These are phyloP conservation scores for Colletotrichum lindemuthianum DNA, from an alignment of 2,329 filamentous ascomycete genomes.

Conservation along the genomic window DNA sequence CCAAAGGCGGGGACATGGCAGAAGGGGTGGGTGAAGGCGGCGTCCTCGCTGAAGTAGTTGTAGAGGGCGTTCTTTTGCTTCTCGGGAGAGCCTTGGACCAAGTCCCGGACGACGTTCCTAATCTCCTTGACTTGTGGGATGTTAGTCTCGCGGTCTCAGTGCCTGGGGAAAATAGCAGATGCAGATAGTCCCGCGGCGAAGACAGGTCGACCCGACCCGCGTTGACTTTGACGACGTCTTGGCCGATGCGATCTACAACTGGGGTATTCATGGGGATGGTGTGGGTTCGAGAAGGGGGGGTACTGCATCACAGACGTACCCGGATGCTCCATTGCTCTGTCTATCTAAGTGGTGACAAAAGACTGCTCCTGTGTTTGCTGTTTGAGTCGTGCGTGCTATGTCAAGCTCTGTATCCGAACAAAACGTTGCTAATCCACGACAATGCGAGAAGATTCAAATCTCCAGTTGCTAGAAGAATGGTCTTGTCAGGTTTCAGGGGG, in stretches of 20 bases:
- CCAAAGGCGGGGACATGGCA: conserved; percentile 72
- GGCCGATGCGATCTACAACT: background rate
- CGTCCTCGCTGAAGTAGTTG: conserved; percentile 77
- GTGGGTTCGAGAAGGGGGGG: background rate
- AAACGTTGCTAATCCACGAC: too few species aligned
- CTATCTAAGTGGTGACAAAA: too few species aligned
- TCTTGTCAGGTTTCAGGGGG: background rate
- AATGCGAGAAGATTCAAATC: background rate
- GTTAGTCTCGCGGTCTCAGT: conserved; percentile 6
- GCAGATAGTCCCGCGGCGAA: too few species aligned
- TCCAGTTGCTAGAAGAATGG: background rate
- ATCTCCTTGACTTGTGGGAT: conserved; percentile 65
- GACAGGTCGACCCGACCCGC: too few species aligned
- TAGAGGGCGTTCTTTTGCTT: conserved; percentile 74
- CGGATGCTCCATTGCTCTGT: conserved; percentile 28
- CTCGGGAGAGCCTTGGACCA: conserved; percentile 73
- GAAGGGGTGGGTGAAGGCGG: conserved; percentile 82
- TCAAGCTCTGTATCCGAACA: too few species aligned
- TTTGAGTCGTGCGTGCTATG: too few species aligned
- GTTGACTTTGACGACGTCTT: background rate
- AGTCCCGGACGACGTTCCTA: conserved; percentile 69
- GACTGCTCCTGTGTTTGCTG: too few species aligned
- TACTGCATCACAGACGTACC: conserved; percentile 13
- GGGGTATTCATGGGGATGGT: background rate
- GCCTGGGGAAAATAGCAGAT: background rate